Percentiles rank a stretch among this genome's conserved stretches.
Evolutionary conservation across 106 monocot species (phyloP).

Genomic region (Allium cepa): DNA sequence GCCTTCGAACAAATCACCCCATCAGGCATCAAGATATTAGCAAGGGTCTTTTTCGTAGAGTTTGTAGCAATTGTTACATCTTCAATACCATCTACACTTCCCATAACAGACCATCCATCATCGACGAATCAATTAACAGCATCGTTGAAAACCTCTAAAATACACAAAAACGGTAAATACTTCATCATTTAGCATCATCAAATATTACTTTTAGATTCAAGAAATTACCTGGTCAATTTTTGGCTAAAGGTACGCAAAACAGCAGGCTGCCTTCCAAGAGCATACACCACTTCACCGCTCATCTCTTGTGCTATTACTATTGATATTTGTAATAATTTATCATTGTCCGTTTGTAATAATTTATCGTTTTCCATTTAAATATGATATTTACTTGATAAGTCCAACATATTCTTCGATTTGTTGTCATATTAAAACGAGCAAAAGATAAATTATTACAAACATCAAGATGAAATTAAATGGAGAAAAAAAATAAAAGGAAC

Average conservation of each 20-base stretch:
- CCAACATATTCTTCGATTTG: no score
- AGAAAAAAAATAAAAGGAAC: no score
- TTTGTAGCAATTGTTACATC: conserved; percentile 67
- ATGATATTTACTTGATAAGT: no score
- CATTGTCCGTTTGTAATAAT: no score
- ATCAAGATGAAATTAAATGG: no score
- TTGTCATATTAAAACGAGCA: no score
- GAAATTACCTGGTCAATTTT: conserved; percentile 63
- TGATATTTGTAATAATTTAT: no score
- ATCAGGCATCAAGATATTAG: conserved; percentile 15
- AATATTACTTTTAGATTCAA: neutral
- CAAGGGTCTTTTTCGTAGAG: conserved; percentile 28
- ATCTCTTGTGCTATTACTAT: conserved; percentile 81
- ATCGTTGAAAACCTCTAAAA: conserved; percentile 86
- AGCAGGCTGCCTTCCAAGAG: conserved; percentile 77
- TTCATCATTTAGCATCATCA: no score
- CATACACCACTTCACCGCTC: conserved; percentile 67
- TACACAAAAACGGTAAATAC: neutral
- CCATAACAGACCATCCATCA: conserved; percentile 88
- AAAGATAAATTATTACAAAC: no score
- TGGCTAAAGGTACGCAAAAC: conserved; percentile 83
- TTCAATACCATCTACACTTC: conserved; percentile 56
- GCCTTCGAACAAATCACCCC: no score
- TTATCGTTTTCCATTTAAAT: no score
- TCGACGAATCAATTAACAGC: conserved; percentile 87